Evolutionary conservation across 805 yeast genomes (phyloP), one percentile per base, ranked within the genome.

Genomic region (Saccharomycopsis guyanensis): DNA sequence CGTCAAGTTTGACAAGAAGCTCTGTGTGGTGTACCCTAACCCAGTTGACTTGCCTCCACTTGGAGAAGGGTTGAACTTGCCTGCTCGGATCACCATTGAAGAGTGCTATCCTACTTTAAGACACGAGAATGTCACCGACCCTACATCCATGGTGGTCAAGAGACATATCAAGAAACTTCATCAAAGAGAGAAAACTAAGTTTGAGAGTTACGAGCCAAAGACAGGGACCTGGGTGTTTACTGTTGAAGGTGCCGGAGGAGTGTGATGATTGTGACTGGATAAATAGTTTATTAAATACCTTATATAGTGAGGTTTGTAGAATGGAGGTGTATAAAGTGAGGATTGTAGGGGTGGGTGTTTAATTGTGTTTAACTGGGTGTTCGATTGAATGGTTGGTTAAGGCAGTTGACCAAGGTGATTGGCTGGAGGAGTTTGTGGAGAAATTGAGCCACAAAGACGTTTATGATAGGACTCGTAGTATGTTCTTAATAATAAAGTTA

Each of bases 31-130:
- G 1, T 91, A 88, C 63, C 95, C 95, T 0, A 80, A 82, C 46
- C 76, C 73, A 18, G 64, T 68, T 6, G 62, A 61, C 18, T 75
- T 72, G 54, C 94, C 95, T 8, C 71, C 72, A 0, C 58, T 62
- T 24, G 96, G 96, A 3, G 85, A 85, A 56, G 97, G 96, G 0
- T 70, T 93, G 50, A 91, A 91, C 58, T 71, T 85, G 27, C 80
- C 83, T 4, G 84, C 85, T 5, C 73, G 73, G 50, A 76, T 88
- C 38, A 77, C 91, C 2, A 63, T 88, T 43, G 86, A 82, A 55
- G 80, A 82, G 12, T 85, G 95, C 59, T 89, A 75, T 64, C 96
- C 97, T 19, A 63, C 75, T n/a, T 71, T 81, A 41, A 82, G 76
- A 57, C 76, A 80, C 54, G 69, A 78, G 57, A 82, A 85, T 4